Conservation (phyloP, 345 rosid species). For the Rhizophora mangle region DNA sequence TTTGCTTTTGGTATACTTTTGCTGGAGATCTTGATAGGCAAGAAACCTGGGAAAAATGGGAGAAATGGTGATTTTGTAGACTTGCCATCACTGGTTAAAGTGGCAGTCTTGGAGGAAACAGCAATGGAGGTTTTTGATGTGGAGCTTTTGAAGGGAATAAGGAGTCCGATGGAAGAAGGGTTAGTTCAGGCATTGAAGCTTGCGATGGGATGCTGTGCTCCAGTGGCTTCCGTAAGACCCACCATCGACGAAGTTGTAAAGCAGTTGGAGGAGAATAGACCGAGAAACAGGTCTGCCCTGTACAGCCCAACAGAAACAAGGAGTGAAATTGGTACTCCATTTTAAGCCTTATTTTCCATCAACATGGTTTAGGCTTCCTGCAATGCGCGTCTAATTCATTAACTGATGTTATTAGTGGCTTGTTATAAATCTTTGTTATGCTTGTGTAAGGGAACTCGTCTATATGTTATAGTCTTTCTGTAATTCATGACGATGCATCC, state of each 20-base stretch:
- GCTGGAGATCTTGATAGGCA: slow-evolving; percentile 86
- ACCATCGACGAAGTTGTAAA: slow-evolving; percentile 95
- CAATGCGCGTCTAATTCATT: neutral
- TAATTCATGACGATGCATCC: slow-evolving; percentile 15
- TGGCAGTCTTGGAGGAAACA: slow-evolving; percentile 91
- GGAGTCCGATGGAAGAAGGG: slow-evolving; percentile 97
- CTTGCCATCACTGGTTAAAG: slow-evolving; percentile 86
- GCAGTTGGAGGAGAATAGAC: slow-evolving; percentile 94
- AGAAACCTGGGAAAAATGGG: slow-evolving; percentile 79
- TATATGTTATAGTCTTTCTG: slow-evolving; percentile 1
- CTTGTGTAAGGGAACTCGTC: neutral
- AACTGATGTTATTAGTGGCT: slow-evolving; percentile 14
- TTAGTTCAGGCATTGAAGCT: slow-evolving; percentile 91
- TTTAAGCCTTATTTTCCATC: slow-evolving; percentile 34
- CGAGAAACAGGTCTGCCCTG: slow-evolving; percentile 90
- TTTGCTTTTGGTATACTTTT: slow-evolving; percentile 89
- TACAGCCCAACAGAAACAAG: slow-evolving; percentile 89
- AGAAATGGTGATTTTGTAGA: slow-evolving; percentile 61
- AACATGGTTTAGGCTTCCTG: slow-evolving; percentile 10
- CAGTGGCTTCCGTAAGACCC: slow-evolving; percentile 85
- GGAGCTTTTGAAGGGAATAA: slow-evolving; percentile 79
- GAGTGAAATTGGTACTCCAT: slow-evolving; percentile 82
- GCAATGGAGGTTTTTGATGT: slow-evolving; percentile 90
- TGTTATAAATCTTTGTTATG: slow-evolving; percentile 8
- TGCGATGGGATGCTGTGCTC: slow-evolving; percentile 99